phyloP scores from a whole-genome alignment of 495 filamentous ascomycete genomes.

The Penicillium malachiteum region DNA sequence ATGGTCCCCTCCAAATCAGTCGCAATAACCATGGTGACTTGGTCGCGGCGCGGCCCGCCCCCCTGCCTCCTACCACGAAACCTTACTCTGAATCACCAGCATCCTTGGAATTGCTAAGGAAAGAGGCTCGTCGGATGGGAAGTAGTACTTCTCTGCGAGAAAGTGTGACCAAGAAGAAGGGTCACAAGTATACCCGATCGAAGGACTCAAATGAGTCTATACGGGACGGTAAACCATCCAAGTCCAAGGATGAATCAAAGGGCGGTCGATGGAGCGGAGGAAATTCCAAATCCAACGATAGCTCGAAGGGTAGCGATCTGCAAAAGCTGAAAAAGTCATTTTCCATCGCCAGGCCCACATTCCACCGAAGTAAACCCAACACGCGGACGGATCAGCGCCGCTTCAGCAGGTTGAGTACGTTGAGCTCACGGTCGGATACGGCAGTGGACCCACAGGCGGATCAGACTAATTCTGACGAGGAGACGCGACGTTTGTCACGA shows the following conservation, averaged over 20 bases:
- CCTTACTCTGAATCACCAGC: conserved; percentile 16
- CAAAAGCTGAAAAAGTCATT: conserved; percentile 15
- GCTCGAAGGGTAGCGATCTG: not conserved
- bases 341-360: conserved; percentile 15
- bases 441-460: conserved; percentile 12
- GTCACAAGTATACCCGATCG: conserved; percentile 7
- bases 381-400: conserved; percentile 1
- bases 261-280: not conserved
- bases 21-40: conserved; percentile 39
- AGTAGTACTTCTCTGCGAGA: not conserved
- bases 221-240: not conserved
- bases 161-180: not conserved
- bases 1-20: conserved; percentile 37
- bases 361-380: conserved; percentile 7
- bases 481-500: conserved; percentile 7
- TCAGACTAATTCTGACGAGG: conserved; percentile 2
- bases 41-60: conserved; percentile 38
- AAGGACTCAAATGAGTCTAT: conserved; percentile 5
- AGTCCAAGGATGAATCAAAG: conserved; percentile 2
- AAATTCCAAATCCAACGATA: conserved; percentile 1
- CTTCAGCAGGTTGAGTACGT: conserved; percentile 4
- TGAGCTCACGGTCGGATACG: conserved; percentile 17
- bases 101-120: conserved; percentile 1
- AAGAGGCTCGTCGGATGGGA: not conserved
- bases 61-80: conserved; percentile 32